A percentile compares a stretch with the other conserved stretches of the same genome.
Conservation (phyloP, 176 grass and related monocot species). For the Triticum aestivum region IWGSC_CS_RefSeq_v2.1 NC_057802.1:48154786-48155285, state of each 20-base stretch:
- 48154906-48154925: neutral
- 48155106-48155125: conserved; percentile 6
- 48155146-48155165: neutral
- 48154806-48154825: neutral
- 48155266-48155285: too few species aligned
- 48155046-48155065: neutral
- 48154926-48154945: neutral
- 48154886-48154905: neutral
- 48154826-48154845: neutral
- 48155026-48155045: neutral
- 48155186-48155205: neutral
- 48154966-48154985: conserved; percentile 7
- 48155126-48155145: neutral
- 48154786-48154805: neutral
- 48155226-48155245: neutral
- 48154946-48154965: conserved; percentile 29
- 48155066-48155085: neutral
- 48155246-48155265: neutral
- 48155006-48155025: conserved; percentile 10
- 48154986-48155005: conserved; percentile 35
- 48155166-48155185: neutral
- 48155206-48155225: neutral
- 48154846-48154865: conserved; percentile 38
- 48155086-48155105: neutral
- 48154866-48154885: neutral